Base-by-base conservation (phyloP, 148 eudicot species). In the Persicaria maculosa region DNA sequence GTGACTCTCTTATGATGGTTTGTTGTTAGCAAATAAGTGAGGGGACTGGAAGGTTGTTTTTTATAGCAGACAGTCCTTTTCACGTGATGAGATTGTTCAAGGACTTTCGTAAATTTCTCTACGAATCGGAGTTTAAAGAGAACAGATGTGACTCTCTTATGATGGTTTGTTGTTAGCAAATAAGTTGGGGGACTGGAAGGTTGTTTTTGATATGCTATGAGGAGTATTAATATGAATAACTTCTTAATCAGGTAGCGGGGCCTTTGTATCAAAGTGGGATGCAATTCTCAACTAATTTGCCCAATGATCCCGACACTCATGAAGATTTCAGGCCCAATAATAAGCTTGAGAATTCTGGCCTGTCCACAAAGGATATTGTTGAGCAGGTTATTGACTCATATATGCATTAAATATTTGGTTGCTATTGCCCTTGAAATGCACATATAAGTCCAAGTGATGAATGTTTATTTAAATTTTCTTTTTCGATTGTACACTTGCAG, bases 291-390 rank as follows among this genome's bases (percentile, higher is more conserved):
- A 92, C 96, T 71, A 77, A 83, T 73, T 82, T 81, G 72, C 86
- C 97, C 10, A 81, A 79, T 74, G 97, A 95, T 76, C 88, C 97
- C 45, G 94, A 90, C 68, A 90, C 97, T 16, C 99, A 92, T 62
- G 99, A 95, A 25, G 99, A 95, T 82, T 95, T 95, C 75, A 85
- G 77, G 83, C 92, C 97, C 15, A 80, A 92, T 11, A 87, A 71
- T 79, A 95, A 95, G 89, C 69, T 84, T 68, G 85, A 85, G 72
- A 84, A 59, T 80, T 81, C 97, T 64, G 85, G 62, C 78, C 43
- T 83, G 74, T 84, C 93, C 75, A 69, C 77, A 71, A 83, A 82
- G 75, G 91, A 92, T 73, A 76, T 94, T 74, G 96, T 94, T 80
- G 97, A 94, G 80, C 88, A 94, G 98, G 98, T 94, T 48, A 47